Conservation (phyloP, 495 filamentous ascomycete genomes). For the Penicillium samsonianum region DNA sequence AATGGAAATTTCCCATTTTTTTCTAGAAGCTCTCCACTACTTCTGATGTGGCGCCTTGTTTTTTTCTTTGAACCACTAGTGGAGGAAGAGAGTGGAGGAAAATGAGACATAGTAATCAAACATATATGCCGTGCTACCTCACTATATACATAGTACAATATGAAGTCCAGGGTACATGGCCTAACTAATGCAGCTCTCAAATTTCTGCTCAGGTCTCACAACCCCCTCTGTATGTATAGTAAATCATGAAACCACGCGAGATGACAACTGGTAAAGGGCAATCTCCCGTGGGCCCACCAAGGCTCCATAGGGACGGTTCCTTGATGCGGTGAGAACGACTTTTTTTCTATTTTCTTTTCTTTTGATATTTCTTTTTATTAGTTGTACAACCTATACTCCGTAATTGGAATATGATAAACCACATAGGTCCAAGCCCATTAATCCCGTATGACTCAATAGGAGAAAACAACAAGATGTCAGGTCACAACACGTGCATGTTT, state of each 20-base stretch:
- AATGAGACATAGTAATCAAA: constrained; percentile 4
- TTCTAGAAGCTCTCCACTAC: constrained; percentile 47
- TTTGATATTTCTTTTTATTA: background rate
- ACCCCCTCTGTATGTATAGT: background rate
- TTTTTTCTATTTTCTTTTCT: constrained; percentile 5
- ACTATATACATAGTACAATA: background rate
- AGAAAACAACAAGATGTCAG: constrained; percentile 12
- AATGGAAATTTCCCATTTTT: constrained; percentile 37
- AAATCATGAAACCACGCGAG: constrained; percentile 36
- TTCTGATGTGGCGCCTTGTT: constrained; percentile 28
- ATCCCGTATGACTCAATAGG: constrained; percentile 17
- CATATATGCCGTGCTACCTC: constrained; percentile 9
- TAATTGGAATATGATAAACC: background rate
- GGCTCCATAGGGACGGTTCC: constrained; percentile 31
- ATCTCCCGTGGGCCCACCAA: constrained; percentile 36
- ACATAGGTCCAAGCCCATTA: constrained; percentile 3
- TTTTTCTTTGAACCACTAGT: constrained; percentile 29
- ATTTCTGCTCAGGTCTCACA: constrained; percentile 2
- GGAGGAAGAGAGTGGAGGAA: constrained; percentile 11
- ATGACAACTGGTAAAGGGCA: constrained; percentile 33
- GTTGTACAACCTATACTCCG: background rate
- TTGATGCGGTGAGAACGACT: constrained; percentile 28
- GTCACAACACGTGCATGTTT: constrained; percentile 32
- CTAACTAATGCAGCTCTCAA: background rate
- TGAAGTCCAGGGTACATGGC: background rate